Evolutionary conservation across 1,284 basidiomycete genomes (phyloP).

Genomic region (Rugosomyces carneus): DNA sequence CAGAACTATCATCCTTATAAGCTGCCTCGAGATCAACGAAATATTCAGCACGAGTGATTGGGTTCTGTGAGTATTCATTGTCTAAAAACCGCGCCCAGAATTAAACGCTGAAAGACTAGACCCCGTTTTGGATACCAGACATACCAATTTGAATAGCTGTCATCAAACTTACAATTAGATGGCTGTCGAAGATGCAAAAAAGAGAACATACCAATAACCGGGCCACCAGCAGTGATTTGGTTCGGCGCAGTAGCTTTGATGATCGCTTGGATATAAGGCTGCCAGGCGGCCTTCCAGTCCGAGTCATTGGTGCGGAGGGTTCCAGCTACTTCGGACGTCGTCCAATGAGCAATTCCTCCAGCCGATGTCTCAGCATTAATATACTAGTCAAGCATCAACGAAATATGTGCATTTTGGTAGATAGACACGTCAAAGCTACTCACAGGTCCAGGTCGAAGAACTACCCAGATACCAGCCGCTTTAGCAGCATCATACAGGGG

Average conservation of each 20-base stretch:
- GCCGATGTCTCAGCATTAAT: slow-evolving; percentile 81
- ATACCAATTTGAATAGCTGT: slow-evolving; percentile 63
- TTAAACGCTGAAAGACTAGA: neutral
- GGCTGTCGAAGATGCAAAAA: too few species aligned
- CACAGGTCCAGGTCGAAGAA: slow-evolving; percentile 47
- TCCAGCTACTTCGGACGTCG: slow-evolving; percentile 61
- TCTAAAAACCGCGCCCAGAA: slow-evolving; percentile 33
- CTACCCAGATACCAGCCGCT: slow-evolving; percentile 58
- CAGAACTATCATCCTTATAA: slow-evolving; percentile 39
- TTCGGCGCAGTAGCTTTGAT: slow-evolving; percentile 54
- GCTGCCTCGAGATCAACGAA: slow-evolving; percentile 57
- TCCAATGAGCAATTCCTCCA: slow-evolving; percentile 77
- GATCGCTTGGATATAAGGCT: slow-evolving; percentile 61
- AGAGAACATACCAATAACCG: slow-evolving; percentile 56
- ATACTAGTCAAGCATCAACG: slow-evolving; percentile 30
- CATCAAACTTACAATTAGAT: too few species aligned
- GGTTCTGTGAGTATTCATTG: slow-evolving; percentile 66
- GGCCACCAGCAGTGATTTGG: slow-evolving; percentile 66
- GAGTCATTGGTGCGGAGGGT: slow-evolving; percentile 63
- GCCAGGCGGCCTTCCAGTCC: slow-evolving; percentile 66
- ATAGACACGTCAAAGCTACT: slow-evolving; percentile 7
- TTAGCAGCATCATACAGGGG: slow-evolving; percentile 60
- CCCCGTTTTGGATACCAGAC: slow-evolving; percentile 9
- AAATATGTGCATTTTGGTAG: too few species aligned
- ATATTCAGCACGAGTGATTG: slow-evolving; percentile 47